Percentiles rank a stretch among this genome's conserved stretches.
Conservation (phyloP, 2,329 filamentous ascomycete genomes). For the Sporothrix curviconia region DNA sequence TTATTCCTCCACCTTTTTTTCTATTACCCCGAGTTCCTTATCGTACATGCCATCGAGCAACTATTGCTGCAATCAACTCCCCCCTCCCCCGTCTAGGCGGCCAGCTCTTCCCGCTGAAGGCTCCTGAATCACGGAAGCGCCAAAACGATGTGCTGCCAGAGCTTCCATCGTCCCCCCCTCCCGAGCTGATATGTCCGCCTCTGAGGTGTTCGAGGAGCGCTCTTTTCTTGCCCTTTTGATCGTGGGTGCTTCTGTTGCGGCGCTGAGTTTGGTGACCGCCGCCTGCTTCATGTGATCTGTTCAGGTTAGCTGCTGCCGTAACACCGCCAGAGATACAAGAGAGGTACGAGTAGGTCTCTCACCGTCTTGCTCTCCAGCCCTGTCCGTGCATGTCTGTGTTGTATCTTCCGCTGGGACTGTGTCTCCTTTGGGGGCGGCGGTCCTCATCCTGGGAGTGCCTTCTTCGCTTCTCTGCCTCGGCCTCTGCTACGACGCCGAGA, state of each 20-base stretch:
- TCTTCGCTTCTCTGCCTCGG: not conserved
- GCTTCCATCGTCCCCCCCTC: not conserved
- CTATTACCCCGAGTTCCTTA: no score
- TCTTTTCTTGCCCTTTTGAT: not conserved
- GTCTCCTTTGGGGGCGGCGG: no score
- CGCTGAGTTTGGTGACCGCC: not conserved
- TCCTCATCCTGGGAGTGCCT: not conserved
- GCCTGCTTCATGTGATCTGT: not conserved
- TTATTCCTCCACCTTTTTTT: no score
- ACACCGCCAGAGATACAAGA: no score
- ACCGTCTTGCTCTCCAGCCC: no score
- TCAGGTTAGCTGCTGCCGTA: not conserved
- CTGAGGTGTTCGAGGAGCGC: not conserved
- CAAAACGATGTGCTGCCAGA: conserved; percentile 11
- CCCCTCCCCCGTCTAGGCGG: no score
- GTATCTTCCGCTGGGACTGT: not conserved
- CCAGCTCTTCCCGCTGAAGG: not conserved
- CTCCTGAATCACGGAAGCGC: conserved; percentile 17
- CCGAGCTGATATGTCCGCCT: not conserved
- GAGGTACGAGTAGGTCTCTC: no score
- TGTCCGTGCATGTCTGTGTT: not conserved
- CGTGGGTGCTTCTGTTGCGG: not conserved
- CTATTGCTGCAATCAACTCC: no score
- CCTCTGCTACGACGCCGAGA: not conserved
- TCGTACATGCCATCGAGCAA: no score